Conservation (phyloP, 257 asterid genomes). For the Avicennia marina region DNA sequence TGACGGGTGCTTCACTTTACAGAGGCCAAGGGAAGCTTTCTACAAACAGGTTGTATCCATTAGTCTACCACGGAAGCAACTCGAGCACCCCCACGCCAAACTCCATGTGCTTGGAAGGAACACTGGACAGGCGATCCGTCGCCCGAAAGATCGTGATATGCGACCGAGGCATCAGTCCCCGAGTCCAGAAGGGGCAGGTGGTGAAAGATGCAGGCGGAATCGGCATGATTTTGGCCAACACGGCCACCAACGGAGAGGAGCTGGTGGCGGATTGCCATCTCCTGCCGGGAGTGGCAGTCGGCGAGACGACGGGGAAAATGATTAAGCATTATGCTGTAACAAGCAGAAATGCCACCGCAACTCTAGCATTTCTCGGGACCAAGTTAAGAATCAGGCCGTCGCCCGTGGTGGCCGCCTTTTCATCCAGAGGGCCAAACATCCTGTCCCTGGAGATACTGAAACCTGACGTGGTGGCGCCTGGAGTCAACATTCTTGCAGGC, state of each 20-base stretch:
- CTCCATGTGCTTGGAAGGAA: constrained; percentile 85
- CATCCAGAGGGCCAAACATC: constrained; percentile 85
- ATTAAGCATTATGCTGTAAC: constrained; percentile 51
- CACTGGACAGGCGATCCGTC: constrained; percentile 49
- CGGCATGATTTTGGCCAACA: constrained; percentile 77
- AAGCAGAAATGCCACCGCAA: constrained; percentile 42
- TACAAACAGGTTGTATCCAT: constrained; percentile 29
- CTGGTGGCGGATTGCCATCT: constrained; percentile 86
- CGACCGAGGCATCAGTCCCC: constrained; percentile 82
- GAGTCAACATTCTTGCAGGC: constrained; percentile 90
- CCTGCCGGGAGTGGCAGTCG: constrained; percentile 81
- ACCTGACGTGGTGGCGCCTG: constrained; percentile 87
- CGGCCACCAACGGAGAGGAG: constrained; percentile 81
- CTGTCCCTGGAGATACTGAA: constrained; percentile 69
- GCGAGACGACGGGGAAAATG: constrained; percentile 49
- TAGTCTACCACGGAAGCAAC: constrained; percentile 69
- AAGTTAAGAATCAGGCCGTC: constrained; percentile 61
- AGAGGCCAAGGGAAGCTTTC: constrained; percentile 48
- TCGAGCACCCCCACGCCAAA: constrained; percentile 60
- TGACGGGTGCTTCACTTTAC: constrained; percentile 68
- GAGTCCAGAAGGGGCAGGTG: constrained; percentile 89
- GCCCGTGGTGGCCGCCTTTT: constrained; percentile 91
- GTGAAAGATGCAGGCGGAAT: constrained; percentile 89
- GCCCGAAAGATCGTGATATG: constrained; percentile 85
- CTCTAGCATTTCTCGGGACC: constrained; percentile 66